Percentiles rank a stretch among this genome's conserved stretches.
These are phyloP conservation scores for Fraxinus floribunda DNA, from an alignment of 305 asterid species.

Conservation along the genomic window DNA sequence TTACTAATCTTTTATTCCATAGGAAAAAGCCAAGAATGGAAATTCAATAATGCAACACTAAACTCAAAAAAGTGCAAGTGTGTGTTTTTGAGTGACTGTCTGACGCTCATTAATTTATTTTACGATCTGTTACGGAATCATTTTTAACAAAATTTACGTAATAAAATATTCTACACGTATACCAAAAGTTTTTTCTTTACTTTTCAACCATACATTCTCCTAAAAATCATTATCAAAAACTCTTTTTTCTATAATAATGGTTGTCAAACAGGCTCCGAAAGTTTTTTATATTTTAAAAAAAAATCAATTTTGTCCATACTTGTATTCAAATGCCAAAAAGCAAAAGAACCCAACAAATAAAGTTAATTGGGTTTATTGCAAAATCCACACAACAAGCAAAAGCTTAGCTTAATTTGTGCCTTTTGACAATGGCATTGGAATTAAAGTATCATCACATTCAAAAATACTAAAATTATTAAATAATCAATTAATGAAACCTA, in stretches of 20 bases:
- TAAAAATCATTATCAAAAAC: too few species aligned
- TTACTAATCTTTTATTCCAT: not conserved
- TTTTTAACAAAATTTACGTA: too few species aligned
- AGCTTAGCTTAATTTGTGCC: conserved; percentile 17
- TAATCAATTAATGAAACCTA: not conserved
- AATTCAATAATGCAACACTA: conserved; percentile 32
- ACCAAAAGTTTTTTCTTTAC: too few species aligned
- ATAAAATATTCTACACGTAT: too few species aligned
- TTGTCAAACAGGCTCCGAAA: too few species aligned
- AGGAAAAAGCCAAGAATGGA: not conserved
- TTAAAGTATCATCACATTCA: conserved; percentile 16
- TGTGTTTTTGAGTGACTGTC: not conserved
- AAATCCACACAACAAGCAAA: conserved; percentile 43
- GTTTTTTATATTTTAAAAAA: too few species aligned
- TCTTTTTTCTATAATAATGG: too few species aligned
- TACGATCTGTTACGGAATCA: too few species aligned
- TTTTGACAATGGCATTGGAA: conserved; percentile 19
- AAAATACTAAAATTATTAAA: conserved; percentile 16
- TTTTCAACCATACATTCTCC: too few species aligned
- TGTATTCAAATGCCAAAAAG: conserved; percentile 23
- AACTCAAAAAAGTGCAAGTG: not conserved
- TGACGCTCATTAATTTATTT: too few species aligned
- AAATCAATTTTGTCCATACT: not conserved
- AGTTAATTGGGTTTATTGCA: conserved; percentile 26
- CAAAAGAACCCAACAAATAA: conserved; percentile 21